Conservation (phyloP, 495 filamentous ascomycete species). For the Diplogelasinospora grovesii region DNA sequence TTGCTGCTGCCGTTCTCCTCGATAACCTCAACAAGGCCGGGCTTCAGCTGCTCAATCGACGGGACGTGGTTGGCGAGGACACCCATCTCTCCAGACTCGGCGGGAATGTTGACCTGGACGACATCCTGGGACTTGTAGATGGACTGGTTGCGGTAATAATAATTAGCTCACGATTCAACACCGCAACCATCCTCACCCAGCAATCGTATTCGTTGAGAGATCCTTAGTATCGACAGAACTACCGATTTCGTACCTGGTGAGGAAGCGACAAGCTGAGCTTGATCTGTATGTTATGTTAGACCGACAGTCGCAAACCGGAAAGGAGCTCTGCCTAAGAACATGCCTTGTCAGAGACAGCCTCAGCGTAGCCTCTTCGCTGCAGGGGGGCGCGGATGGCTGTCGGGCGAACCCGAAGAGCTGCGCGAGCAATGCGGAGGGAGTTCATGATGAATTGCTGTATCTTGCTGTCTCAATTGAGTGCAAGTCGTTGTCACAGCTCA, state of each 20-base stretch:
- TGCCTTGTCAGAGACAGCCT: constrained; percentile 76
- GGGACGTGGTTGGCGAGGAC: constrained; percentile 98
- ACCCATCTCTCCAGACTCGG: constrained; percentile 98
- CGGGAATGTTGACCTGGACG: constrained; percentile 97
- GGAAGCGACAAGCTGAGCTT: constrained; percentile 94
- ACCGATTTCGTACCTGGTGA: constrained; percentile 73
- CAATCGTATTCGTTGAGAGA: neutral
- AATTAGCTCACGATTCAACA: constrained; percentile 22
- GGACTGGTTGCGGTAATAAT: constrained; percentile 47
- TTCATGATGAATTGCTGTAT: constrained; percentile 65
- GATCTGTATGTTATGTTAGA: constrained; percentile 57
- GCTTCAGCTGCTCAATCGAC: constrained; percentile 97
- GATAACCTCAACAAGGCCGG: constrained; percentile 88
- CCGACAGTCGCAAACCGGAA: neutral
- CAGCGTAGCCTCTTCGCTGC: constrained; percentile 86
- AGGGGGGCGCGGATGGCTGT: constrained; percentile 59
- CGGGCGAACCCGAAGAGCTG: constrained; percentile 73
- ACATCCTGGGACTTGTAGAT: constrained; percentile 57
- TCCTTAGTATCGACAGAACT: constrained; percentile 6
- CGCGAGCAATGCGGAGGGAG: constrained; percentile 81
- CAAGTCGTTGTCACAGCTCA: constrained; percentile 24
- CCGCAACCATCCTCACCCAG: neutral
- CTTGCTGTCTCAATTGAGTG: constrained; percentile 46
- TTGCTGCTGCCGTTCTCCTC: constrained; percentile 88
- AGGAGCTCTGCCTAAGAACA: constrained; percentile 18